Evolutionary conservation across 2,329 filamentous ascomycete genomes (phyloP).

Genomic region (Botrytis squamosa): DNA sequence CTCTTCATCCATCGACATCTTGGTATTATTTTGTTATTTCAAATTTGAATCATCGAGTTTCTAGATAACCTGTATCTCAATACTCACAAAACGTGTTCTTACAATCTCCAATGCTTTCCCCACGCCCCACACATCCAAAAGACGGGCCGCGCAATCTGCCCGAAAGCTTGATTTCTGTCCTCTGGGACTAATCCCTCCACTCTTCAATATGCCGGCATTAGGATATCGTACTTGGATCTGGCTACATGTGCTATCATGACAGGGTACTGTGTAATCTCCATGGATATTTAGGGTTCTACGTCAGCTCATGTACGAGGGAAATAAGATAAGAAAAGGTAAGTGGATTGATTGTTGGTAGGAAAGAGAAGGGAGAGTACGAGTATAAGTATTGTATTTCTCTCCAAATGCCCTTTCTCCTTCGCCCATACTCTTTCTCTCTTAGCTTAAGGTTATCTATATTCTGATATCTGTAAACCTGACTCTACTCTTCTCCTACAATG

Average conservation of each 20-base stretch:
- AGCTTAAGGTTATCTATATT: background rate
- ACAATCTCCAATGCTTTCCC: background rate
- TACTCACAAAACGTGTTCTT: background rate
- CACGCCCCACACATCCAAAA: background rate
- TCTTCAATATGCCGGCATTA: background rate
- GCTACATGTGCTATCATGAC: background rate
- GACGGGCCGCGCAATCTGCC: constrained; percentile 4
- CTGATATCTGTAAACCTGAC: background rate
- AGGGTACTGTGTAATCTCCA: background rate
- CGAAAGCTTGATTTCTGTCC: constrained; percentile 14
- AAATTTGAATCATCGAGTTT: background rate
- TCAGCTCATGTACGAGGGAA: background rate
- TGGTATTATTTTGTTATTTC: background rate
- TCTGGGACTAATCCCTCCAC: background rate
- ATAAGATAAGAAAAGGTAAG: background rate
- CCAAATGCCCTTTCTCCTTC: background rate
- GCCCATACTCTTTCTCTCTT: background rate
- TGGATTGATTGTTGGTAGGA: background rate
- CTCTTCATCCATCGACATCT: background rate
- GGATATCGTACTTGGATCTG: background rate
- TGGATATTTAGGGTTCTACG: background rate
- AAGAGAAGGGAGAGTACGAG: background rate
- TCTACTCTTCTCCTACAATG: background rate
- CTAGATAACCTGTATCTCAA: background rate
- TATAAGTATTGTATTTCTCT: background rate